A percentile compares a stretch with the other conserved stretches of the same genome.
Evolutionary conservation across 2,329 filamentous ascomycete species (phyloP).

Genomic region (Phialophora macrospora): DNA sequence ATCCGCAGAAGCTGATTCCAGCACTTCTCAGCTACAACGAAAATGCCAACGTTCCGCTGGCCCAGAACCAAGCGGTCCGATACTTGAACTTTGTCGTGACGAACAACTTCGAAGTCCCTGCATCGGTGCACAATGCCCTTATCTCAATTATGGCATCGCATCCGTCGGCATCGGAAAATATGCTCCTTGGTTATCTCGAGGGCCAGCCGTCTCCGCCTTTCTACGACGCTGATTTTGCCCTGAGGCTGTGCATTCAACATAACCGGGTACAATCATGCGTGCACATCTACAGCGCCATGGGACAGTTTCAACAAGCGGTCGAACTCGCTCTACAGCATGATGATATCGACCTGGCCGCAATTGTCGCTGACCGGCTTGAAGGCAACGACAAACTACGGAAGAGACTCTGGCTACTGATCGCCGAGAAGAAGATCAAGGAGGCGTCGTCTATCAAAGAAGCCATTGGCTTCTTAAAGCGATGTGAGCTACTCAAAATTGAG

Average conservation of each 20-base stretch:
- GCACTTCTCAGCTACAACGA: constrained; percentile 93
- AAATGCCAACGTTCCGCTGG: constrained; percentile 65
- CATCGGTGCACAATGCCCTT: constrained; percentile 94
- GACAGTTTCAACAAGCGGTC: constrained; percentile 82
- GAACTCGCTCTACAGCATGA: constrained; percentile 88
- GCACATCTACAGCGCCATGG: constrained; percentile 97
- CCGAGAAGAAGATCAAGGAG: constrained; percentile 84
- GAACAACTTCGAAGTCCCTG: constrained; percentile 75
- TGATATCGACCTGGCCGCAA: constrained; percentile 84
- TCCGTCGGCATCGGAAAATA: constrained; percentile 79
- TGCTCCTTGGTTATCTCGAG: constrained; percentile 85
- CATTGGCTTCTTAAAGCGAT: constrained; percentile 90
- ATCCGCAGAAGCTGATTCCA: constrained; percentile 86
- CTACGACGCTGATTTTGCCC: constrained; percentile 94
- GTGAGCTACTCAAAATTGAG: constrained; percentile 90
- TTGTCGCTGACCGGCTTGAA: constrained; percentile 76
- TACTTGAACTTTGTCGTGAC: constrained; percentile 92
- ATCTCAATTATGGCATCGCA: constrained; percentile 95
- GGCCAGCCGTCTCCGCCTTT: constrained; percentile 82
- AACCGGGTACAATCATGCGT: constrained; percentile 91
- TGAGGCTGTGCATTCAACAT: constrained; percentile 93
- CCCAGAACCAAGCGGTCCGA: constrained; percentile 86
- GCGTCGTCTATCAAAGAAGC: constrained; percentile 88
- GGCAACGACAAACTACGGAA: constrained; percentile 82
- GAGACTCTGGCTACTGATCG: constrained; percentile 92